These are phyloP conservation scores for Aspergillus leporis DNA, from an alignment of 495 filamentous ascomycete genomes.

Conservation along the genomic window DNA sequence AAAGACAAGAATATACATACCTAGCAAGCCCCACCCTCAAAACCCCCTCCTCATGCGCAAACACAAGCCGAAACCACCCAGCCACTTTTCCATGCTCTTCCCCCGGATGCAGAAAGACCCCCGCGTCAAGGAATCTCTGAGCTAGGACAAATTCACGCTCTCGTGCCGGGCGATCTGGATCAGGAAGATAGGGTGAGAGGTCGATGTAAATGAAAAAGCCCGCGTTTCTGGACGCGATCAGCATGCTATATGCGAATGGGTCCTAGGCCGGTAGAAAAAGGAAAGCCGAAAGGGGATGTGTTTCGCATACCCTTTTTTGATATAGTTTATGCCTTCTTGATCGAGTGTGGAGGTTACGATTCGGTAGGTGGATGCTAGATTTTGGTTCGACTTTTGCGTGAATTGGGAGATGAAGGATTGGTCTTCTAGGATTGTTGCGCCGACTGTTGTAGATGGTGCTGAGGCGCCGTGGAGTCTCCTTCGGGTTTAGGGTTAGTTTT, in stretches of 20 bases:
- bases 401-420: conserved; percentile 32
- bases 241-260: background rate
- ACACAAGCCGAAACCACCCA: conserved; percentile 54
- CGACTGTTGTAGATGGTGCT: conserved; percentile 35
- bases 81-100: conserved; percentile 38
- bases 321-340: conserved; percentile 33
- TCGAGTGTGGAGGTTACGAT: conserved; percentile 27
- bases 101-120: conserved; percentile 46
- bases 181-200: conserved; percentile 37
- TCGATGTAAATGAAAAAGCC: conserved; percentile 55
- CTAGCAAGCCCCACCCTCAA: conserved; percentile 37
- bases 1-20: conserved; percentile 20
- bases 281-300: background rate
- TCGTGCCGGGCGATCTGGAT: background rate
- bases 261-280: background rate
- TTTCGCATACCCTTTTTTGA: conserved; percentile 30
- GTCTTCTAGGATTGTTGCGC: conserved; percentile 39
- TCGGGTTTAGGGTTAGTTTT: conserved; percentile 4
- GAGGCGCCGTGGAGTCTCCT: conserved; percentile 40
- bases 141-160: conserved; percentile 36
- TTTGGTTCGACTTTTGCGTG: conserved; percentile 22
- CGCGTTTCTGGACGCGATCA: conserved; percentile 37
- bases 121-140: conserved; percentile 38
- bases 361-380: conserved; percentile 29
- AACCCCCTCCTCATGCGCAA: conserved; percentile 32